Evolutionary conservation across 108 stramenopile genomes (phyloP).

Genomic region (Pseudonitzschia delicatissima): DNA sequence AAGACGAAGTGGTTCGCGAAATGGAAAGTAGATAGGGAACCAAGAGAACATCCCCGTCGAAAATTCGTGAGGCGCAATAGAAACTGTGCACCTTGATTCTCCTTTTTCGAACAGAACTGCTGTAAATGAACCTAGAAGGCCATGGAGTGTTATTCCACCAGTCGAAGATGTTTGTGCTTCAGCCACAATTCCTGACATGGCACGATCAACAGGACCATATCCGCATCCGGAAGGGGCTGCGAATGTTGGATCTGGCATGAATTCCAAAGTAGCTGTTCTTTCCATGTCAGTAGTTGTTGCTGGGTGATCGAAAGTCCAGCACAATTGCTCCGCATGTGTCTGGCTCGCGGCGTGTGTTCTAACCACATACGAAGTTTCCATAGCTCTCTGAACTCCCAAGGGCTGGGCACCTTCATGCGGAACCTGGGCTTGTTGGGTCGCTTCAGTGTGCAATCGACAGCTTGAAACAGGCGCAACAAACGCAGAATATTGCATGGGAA

Average conservation of each 20-base stretch:
- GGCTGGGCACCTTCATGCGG: slow-evolving; percentile 49
- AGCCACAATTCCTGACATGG: slow-evolving; percentile 31
- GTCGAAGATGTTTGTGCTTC: slow-evolving; percentile 16
- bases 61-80: slow-evolving; percentile 88
- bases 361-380: slow-evolving; percentile 97
- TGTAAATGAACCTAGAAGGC: slow-evolving; percentile 94
- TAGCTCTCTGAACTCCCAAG: slow-evolving; percentile 62
- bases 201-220: slow-evolving; percentile 60
- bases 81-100: slow-evolving; percentile 49
- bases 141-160: slow-evolving; percentile 70
- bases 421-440: slow-evolving; percentile 55
- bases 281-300: slow-evolving; percentile 27
- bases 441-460: slow-evolving; percentile 83
- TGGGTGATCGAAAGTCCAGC: slow-evolving; percentile 92
- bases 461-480: slow-evolving; percentile 92
- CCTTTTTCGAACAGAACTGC: slow-evolving; percentile 69
- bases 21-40: slow-evolving; percentile 96
- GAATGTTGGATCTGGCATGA: slow-evolving; percentile 46
- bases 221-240: slow-evolving; percentile 53
- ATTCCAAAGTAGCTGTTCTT: slow-evolving; percentile 42
- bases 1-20: slow-evolving; percentile 77
- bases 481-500: slow-evolving; percentile 86
- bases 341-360: slow-evolving; percentile 89
- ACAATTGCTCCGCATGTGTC: slow-evolving; percentile 73
- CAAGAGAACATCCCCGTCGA: slow-evolving; percentile 95